These are phyloP conservation scores for Gamarada debralockiae DNA, from an alignment of 495 filamentous ascomycete genomes.

Conservation along the genomic window DNA sequence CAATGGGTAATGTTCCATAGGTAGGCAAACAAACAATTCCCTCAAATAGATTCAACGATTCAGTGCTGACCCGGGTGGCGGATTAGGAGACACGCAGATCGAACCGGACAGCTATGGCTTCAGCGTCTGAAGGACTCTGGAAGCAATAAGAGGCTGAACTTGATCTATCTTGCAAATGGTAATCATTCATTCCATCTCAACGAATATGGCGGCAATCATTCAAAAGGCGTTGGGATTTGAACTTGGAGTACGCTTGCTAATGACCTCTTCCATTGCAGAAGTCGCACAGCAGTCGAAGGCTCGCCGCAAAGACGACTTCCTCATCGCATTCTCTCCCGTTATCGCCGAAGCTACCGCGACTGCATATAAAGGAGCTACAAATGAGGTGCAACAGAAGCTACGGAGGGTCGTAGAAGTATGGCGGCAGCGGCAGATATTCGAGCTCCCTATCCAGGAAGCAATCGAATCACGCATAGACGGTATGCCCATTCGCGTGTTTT, in stretches of 20 bases:
- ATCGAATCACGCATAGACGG: slow-evolving; percentile 78
- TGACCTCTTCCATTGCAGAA: slow-evolving; percentile 50
- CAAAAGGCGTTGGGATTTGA: neutral
- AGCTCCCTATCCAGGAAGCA: slow-evolving; percentile 65
- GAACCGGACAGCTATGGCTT: slow-evolving; percentile 85
- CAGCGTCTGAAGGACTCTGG: slow-evolving; percentile 81
- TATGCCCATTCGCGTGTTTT: slow-evolving; percentile 39
- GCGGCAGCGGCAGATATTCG: slow-evolving; percentile 85
- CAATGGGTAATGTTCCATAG: slow-evolving; percentile 99
- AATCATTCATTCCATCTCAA: neutral
- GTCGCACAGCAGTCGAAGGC: slow-evolving; percentile 93
- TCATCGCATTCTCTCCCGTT: slow-evolving; percentile 84
- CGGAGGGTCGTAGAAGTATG: slow-evolving; percentile 90
- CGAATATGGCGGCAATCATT: neutral
- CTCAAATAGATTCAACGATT: neutral
- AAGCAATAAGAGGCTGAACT: slow-evolving; percentile 77
- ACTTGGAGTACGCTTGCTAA: slow-evolving; percentile 20
- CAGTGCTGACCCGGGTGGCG: slow-evolving; percentile 22
- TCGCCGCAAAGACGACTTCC: slow-evolving; percentile 85
- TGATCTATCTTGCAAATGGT: slow-evolving; percentile 97
- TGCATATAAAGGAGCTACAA: slow-evolving; percentile 81
- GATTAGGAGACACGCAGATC: slow-evolving; percentile 78
- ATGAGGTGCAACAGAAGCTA: slow-evolving; percentile 83
- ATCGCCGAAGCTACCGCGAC: slow-evolving; percentile 79
- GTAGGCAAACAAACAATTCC: slow-evolving; percentile 45